Base-by-base conservation (phyloP, 441 rosid genomes). In the Arabidopsis hybrid region DNA sequence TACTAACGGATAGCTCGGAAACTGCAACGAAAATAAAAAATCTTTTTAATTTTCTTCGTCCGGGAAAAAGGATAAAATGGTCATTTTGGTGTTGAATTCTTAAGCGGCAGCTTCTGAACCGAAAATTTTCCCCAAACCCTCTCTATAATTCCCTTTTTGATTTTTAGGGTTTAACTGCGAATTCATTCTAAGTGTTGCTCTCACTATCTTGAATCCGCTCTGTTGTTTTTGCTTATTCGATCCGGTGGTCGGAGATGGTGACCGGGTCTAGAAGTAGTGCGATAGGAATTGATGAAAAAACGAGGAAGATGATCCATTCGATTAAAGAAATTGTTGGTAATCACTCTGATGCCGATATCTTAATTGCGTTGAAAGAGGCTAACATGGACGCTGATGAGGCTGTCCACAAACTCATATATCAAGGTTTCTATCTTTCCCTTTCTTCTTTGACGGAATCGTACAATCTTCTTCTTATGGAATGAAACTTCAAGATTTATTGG, bases 321-420 rank as follows among this genome's bases (percentile, higher is more conserved):
- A 89, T 93, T 42, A 91, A 87, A 71, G 98, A 93, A 77, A 83
- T 93, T 14, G 90, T 90, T 6, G 88, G 88, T 26, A 76, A 83
- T 79, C 92, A 86, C 80, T 85, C 97, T 60, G 96, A 93, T 42
- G 82, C 83, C 65, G 97, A 91, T 72, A 87, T 93, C 42, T 85
- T 87, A 50, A 67, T 60, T 63, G 88, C 86, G 21, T 86, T 91
- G 64, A 85, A 88, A 81, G 98, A 91, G 71, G 71, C 84, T 38
- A 65, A 83, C 77, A 93, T 93, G 98, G 93, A 93, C 72, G 91
- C 96, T 71, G 86, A 87, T 75, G 97, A 87, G 65, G 88, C 94
- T 38, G 75, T 85, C 56, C 92, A 89, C 78, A 93, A 80, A 38
- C 81, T 93, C 83, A 93, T 93, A 38, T 68, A 78, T 70, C 94